These are phyloP conservation scores for Trichoderma gamsii DNA, from an alignment of 495 filamentous ascomycete species.

Conservation along the genomic window DNA sequence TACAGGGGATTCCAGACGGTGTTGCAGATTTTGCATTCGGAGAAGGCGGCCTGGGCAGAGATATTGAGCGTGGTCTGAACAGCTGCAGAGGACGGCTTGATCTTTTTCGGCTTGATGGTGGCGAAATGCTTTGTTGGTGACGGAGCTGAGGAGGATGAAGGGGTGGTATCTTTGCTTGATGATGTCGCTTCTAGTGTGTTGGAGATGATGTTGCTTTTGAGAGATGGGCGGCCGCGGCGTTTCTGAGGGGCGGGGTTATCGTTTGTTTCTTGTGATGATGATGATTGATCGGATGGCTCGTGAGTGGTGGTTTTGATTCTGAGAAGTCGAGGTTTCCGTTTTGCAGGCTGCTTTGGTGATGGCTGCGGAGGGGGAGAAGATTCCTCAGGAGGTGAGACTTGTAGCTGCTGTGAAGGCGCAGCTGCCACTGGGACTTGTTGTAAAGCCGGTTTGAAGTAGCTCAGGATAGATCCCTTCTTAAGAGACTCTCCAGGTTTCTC, in stretches of 20 bases:
- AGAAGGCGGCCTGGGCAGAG: conserved; percentile 31
- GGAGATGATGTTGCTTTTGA: not conserved
- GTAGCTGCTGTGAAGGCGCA: not conserved
- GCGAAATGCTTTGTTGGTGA: not conserved
- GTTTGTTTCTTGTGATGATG: not conserved
- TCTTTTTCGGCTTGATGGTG: conserved; percentile 12
- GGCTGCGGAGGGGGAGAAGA: not conserved
- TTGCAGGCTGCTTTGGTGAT: not conserved
- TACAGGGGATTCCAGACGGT: conserved; percentile 44
- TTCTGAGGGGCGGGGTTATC: not conserved
- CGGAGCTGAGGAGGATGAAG: not conserved
- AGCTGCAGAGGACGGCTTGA: conserved; percentile 22
- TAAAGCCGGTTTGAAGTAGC: conserved; percentile 34
- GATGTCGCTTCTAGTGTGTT: not conserved
- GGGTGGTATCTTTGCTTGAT: not conserved
- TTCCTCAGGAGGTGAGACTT: not conserved
- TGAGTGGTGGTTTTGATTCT: not conserved
- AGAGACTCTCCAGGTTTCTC: not conserved
- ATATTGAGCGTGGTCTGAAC: conserved; percentile 42
- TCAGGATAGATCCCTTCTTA: conserved; percentile 36
- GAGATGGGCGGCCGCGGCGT: not conserved
- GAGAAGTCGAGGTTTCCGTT: conserved; percentile 1
- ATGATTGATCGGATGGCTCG: not conserved
- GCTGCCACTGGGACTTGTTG: not conserved
- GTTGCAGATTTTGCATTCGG: conserved; percentile 39